Conservation (phyloP, 106 monocot species). For the Cymbidium sinense region DNA sequence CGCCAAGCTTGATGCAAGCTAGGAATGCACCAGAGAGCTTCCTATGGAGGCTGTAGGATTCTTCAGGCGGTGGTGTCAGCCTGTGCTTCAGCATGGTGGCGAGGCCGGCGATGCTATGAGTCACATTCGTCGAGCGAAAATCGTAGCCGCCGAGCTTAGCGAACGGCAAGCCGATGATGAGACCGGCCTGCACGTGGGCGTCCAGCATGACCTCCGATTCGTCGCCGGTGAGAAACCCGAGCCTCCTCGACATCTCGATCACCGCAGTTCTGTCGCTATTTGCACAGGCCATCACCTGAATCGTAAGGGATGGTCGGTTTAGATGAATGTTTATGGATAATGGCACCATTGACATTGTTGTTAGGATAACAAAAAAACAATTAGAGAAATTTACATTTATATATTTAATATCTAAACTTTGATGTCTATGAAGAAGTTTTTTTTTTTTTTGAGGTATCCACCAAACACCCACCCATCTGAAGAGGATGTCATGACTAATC, state of each 20-base stretch:
- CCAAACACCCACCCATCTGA: too few species aligned
- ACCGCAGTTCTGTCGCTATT: conserved; percentile 60
- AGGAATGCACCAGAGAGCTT: conserved; percentile 91
- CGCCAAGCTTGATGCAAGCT: conserved; percentile 88
- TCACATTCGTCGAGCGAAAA: conserved; percentile 70
- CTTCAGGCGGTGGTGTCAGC: conserved; percentile 95
- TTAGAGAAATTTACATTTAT: too few species aligned
- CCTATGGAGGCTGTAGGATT: conserved; percentile 88
- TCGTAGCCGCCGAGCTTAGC: conserved; percentile 53
- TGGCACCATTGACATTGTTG: too few species aligned
- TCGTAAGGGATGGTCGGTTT: neutral
- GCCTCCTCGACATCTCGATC: conserved; percentile 79
- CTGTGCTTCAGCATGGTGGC: conserved; percentile 87
- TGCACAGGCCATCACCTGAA: conserved; percentile 91
- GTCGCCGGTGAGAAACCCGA: conserved; percentile 84
- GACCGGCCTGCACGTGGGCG: conserved; percentile 88
- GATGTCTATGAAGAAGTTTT: too few species aligned
- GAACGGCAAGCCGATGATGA: conserved; percentile 84
- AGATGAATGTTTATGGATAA: neutral
- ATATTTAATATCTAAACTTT: too few species aligned
- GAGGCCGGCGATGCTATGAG: conserved; percentile 54
- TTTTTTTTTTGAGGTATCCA: too few species aligned
- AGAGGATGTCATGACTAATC: too few species aligned
- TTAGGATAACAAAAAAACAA: too few species aligned
- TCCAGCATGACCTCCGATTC: conserved; percentile 91